These are phyloP conservation scores for Fusarium albosuccineum DNA, from an alignment of 2,329 filamentous ascomycete genomes.

Conservation along the genomic window DNA sequence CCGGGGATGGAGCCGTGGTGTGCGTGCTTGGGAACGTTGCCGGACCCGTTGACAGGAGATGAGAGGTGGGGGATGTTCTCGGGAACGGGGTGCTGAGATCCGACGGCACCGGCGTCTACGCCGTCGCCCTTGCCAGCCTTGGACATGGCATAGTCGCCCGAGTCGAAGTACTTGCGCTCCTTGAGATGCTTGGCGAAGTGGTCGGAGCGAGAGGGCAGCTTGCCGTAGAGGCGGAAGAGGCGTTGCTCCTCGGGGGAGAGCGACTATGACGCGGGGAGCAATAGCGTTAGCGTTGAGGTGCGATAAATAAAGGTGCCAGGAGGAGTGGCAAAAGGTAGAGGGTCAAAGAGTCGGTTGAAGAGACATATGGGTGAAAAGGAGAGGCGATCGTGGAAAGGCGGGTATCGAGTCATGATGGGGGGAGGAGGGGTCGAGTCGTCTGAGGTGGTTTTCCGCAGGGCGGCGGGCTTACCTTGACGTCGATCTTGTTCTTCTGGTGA, in stretches of 20 bases:
- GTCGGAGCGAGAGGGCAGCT: conserved; percentile 96
- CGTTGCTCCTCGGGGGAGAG: conserved; percentile 95
- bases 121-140: conserved; percentile 97
- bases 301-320: conserved; percentile 2
- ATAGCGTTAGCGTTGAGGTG: conserved; percentile 33
- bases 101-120: conserved; percentile 92
- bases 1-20: conserved; percentile 59
- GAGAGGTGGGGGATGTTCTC: conserved; percentile 95
- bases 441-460: conserved; percentile 33
- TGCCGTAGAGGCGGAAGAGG: conserved; percentile 96
- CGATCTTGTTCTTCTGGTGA: conserved; percentile 98
- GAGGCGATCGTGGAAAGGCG: conserved; percentile 6
- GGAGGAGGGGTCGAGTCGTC: conserved; percentile 29
- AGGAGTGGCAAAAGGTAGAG: conserved; percentile 4
- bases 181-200: conserved; percentile 98
- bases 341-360: neutral
- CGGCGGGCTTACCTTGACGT: conserved; percentile 82
- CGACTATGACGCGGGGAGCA: conserved; percentile 67
- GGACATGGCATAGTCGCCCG: conserved; percentile 94
- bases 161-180: conserved; percentile 99
- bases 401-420: conserved; percentile 30
- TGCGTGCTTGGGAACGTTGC: conserved; percentile 54
- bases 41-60: conserved; percentile 66
- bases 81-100: conserved; percentile 92
- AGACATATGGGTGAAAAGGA: conserved; percentile 3